phyloP scores from a whole-genome alignment of 441 rosid species.

The Breynia disticha region DNA sequence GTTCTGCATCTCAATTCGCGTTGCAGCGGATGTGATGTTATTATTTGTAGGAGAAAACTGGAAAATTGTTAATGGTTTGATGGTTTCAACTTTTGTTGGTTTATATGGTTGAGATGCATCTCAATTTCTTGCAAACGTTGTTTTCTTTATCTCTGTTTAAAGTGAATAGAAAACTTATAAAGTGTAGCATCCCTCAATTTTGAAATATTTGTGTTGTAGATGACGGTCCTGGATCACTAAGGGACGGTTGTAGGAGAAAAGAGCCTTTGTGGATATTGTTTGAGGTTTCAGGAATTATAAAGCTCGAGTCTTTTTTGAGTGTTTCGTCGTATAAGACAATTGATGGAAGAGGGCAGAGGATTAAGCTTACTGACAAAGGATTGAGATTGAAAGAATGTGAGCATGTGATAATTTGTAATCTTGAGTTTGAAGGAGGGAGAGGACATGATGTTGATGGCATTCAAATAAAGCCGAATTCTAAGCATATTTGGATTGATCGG shows the following conservation, averaged over 20 bases:
- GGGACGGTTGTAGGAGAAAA: conserved; percentile 61
- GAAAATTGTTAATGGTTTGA: no score
- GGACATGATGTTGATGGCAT: conserved; percentile 84
- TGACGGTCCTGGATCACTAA: conserved; percentile 82
- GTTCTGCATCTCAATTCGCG: no score
- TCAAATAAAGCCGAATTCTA: conserved; percentile 83
- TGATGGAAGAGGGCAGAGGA: conserved; percentile 81
- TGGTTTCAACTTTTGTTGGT: no score
- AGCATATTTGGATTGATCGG: conserved; percentile 81
- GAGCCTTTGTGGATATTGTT: conserved; percentile 89
- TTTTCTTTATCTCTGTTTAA: no score
- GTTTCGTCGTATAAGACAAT: conserved; percentile 83
- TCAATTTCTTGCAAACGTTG: no score
- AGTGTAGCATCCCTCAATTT: neutral
- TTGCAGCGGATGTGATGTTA: no score
- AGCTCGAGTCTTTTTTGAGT: conserved; percentile 44
- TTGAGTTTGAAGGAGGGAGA: conserved; percentile 77
- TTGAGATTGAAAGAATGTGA: conserved; percentile 73
- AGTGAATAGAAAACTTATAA: neutral
- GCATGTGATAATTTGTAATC: conserved; percentile 70
- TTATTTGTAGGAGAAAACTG: no score
- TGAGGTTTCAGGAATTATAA: conserved; percentile 64
- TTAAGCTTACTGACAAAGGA: conserved; percentile 75
- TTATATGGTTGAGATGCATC: no score
- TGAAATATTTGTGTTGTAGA: conserved; percentile 25